Base-by-base conservation (phyloP, 768 basidiomycete species). In the Peribolospora kevripleyi region DNA sequence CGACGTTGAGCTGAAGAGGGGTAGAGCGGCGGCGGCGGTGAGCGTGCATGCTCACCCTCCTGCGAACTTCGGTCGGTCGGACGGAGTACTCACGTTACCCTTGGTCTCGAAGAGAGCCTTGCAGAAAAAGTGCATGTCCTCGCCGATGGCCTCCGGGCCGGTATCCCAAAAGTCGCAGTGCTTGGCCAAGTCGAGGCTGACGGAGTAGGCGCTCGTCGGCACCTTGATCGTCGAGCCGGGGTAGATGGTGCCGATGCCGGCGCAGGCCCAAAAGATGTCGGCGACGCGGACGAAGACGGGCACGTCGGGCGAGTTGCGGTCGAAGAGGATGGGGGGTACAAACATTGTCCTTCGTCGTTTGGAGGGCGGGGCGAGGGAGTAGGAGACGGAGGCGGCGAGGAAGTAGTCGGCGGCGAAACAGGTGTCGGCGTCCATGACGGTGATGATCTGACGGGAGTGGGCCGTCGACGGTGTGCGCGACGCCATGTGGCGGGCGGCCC, bases 51-150 rank as follows among this genome's bases (percentile, higher is more conserved):
- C 7, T 45, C 1, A 3, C 43, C 43, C 25, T 25, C 25, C 25
- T 25, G 25, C 25, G 25, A 25, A 25, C 25, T 1, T 25, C 25
- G 25, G 25, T 25, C 25, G 25, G 25, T 1, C 25, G 25, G 25
- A 25, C 13, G 43, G 43, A 45, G 43, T 45, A 45, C 43, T 7
- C 13, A 45, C 43, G 43, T 45, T 45, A 7, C 7, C 43, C 43
- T 13, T 45, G 1, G 43, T 7, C 8, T 45, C 7, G 43, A 45
- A 13, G 2, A 45, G 43, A 45, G 7, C 43, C 7, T 65, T 64
- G 54, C 60, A 57, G 58, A 57, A 62, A 63, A 65, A 64, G 60
- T 64, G 63, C 64, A 65, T 64, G 57, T 65, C 64, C 54, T 65
- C 64, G 13, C 64, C 64, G 54, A 65, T 65, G 46, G 62, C 61